These are phyloP conservation scores for Galium porrigens DNA, from an alignment of 305 asterid species.

Conservation along the genomic window DNA sequence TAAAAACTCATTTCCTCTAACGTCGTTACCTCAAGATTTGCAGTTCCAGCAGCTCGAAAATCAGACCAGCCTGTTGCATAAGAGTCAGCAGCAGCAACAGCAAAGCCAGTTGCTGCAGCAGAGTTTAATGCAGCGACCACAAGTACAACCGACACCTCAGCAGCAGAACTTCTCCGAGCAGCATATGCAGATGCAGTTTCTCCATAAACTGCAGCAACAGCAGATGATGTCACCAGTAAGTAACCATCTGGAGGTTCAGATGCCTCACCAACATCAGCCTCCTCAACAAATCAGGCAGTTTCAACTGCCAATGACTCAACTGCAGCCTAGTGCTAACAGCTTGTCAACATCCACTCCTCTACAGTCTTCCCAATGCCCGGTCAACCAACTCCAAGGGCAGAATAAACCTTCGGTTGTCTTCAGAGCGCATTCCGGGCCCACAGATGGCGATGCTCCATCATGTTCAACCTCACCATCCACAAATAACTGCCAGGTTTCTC, in stretches of 20 bases:
- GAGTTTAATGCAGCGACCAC: constrained; percentile 29
- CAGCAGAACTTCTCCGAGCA: constrained; percentile 33
- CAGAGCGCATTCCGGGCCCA: constrained; percentile 38
- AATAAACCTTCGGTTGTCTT: constrained; percentile 29
- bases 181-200: constrained; percentile 38
- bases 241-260: constrained; percentile 39
- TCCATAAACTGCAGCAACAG: constrained; percentile 49
- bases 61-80: constrained; percentile 34
- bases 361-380: constrained; percentile 45
- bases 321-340: constrained; percentile 38
- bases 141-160: constrained; percentile 23
- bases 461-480: constrained; percentile 66
- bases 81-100: constrained; percentile 56
- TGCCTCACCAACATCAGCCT: constrained; percentile 38
- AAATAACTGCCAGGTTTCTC: constrained; percentile 43
- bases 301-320: constrained; percentile 31
- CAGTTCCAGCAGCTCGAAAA: constrained; percentile 49
- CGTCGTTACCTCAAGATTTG: constrained; percentile 42
- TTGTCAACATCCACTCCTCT: constrained; percentile 31
- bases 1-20: constrained; percentile 29
- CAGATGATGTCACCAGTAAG: constrained; percentile 27
- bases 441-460: constrained; percentile 56
- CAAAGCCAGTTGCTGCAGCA: constrained; percentile 37
- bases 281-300: constrained; percentile 35
- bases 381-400: constrained; percentile 50